These are phyloP conservation scores for Candida sp. DNA, from an alignment of 1,139 yeast species.

Conservation along the genomic window DNA sequence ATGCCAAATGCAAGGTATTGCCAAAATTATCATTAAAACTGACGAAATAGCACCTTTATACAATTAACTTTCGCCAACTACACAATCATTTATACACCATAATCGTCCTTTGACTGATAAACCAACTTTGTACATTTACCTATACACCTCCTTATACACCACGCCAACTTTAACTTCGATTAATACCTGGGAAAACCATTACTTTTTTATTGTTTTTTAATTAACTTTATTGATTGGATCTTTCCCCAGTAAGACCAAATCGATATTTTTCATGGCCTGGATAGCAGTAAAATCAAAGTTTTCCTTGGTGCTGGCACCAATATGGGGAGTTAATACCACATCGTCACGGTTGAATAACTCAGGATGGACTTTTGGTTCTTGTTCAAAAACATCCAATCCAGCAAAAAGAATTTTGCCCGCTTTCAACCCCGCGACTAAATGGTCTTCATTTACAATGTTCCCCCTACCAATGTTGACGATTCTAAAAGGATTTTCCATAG, in stretches of 20 bases:
- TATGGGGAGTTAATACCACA: constrained; percentile 73
- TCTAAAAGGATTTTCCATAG: constrained; percentile 52
- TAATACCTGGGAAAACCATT: too few species aligned
- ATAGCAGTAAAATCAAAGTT: constrained; percentile 46
- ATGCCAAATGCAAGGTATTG: too few species aligned
- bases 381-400: constrained; percentile 78
- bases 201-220: neutral
- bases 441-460: constrained; percentile 67
- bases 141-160: too few species aligned
- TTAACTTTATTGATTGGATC: constrained; percentile 1
- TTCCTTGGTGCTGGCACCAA: constrained; percentile 67
- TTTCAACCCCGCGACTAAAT: constrained; percentile 63
- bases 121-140: too few species aligned
- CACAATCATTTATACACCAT: too few species aligned
- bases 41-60: too few species aligned
- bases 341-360: constrained; percentile 58
- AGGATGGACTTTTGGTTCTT: constrained; percentile 60
- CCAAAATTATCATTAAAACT: too few species aligned
- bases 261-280: constrained; percentile 45
- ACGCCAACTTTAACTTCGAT: too few species aligned
- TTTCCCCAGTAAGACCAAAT: constrained; percentile 20
- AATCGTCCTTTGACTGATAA: too few species aligned
- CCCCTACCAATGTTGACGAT: constrained; percentile 82
- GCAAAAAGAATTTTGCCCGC: constrained; percentile 67
- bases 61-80: too few species aligned